Percentiles rank a stretch among this genome's conserved stretches.
Conservation (phyloP, 352 stramenopile species). For the Phytophthora sp. region DNA sequence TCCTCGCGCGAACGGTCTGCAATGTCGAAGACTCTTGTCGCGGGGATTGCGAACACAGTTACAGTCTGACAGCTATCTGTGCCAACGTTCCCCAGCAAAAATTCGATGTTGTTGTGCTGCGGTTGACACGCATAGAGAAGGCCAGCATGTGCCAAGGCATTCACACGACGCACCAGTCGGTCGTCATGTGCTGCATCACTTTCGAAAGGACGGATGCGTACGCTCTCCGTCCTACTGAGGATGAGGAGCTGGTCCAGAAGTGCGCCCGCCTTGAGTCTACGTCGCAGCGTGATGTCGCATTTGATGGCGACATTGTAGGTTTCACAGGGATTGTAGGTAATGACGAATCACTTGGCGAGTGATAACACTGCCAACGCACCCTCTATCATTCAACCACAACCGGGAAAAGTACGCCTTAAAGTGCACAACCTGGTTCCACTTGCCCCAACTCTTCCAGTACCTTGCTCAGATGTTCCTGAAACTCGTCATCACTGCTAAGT, state of each 20-base stretch:
- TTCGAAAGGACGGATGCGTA: neutral
- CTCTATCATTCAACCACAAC: conserved; percentile 8
- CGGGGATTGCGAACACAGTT: neutral
- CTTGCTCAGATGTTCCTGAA: neutral
- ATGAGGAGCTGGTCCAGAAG: conserved; percentile 6
- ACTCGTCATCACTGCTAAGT: conserved; percentile 8
- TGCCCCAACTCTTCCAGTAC: conserved; percentile 1
- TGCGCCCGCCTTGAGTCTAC: conserved; percentile 6
- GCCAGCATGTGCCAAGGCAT: neutral
- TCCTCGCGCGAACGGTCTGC: neutral
- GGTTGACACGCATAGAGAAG: too few species aligned
- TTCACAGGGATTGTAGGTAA: conserved; percentile 38
- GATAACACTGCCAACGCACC: conserved; percentile 22
- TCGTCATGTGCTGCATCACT: neutral
- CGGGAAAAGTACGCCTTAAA: conserved; percentile 9
- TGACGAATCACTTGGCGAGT: conserved; percentile 20
- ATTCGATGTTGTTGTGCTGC: neutral
- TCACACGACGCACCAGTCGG: conserved; percentile 3
- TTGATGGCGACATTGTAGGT: conserved; percentile 38
- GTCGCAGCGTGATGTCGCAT: conserved; percentile 22
- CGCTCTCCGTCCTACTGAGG: neutral
- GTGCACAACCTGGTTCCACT: neutral
- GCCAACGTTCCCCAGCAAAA: neutral
- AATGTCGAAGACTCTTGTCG: neutral
- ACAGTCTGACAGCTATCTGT: neutral